phyloP scores from a whole-genome alignment of 495 filamentous ascomycete genomes.

The Xylaria longipes region DNA sequence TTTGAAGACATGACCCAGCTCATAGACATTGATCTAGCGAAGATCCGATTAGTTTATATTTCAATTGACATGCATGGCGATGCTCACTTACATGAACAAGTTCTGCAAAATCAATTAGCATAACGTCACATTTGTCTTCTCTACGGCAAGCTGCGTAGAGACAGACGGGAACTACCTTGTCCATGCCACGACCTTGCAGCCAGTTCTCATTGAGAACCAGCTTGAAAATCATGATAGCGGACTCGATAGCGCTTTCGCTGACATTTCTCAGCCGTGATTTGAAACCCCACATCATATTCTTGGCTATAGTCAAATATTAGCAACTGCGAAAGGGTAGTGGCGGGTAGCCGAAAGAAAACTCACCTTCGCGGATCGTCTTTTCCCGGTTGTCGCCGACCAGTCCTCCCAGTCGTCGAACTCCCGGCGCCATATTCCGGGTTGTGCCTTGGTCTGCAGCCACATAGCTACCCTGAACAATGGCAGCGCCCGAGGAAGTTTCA shows the following conservation, averaged over 20 bases:
- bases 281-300: slow-evolving; percentile 51
- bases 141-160: slow-evolving; percentile 85
- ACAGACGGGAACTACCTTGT: slow-evolving; percentile 82
- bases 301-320: slow-evolving; percentile 36
- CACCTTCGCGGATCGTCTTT: slow-evolving; percentile 70
- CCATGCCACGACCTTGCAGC: slow-evolving; percentile 84
- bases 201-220: slow-evolving; percentile 80
- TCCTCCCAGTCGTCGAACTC: slow-evolving; percentile 50
- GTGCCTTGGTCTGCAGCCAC: slow-evolving; percentile 78
- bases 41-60: slow-evolving; percentile 31
- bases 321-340: background rate
- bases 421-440: slow-evolving; percentile 58
- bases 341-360: slow-evolving; percentile 29
- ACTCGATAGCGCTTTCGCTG: slow-evolving; percentile 62
- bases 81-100: slow-evolving; percentile 58
- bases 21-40: slow-evolving; percentile 82
- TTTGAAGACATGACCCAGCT: slow-evolving; percentile 83
- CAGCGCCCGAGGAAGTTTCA: slow-evolving; percentile 80
- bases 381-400: slow-evolving; percentile 62
- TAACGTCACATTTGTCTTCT: slow-evolving; percentile 64
- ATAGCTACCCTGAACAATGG: slow-evolving; percentile 88
- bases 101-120: slow-evolving; percentile 97
- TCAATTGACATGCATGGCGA: background rate
- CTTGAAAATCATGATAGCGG: slow-evolving; percentile 75
- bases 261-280: slow-evolving; percentile 58